Base-by-base conservation (phyloP, 208 protist species). In the Leishmania gerbilli region DNA sequence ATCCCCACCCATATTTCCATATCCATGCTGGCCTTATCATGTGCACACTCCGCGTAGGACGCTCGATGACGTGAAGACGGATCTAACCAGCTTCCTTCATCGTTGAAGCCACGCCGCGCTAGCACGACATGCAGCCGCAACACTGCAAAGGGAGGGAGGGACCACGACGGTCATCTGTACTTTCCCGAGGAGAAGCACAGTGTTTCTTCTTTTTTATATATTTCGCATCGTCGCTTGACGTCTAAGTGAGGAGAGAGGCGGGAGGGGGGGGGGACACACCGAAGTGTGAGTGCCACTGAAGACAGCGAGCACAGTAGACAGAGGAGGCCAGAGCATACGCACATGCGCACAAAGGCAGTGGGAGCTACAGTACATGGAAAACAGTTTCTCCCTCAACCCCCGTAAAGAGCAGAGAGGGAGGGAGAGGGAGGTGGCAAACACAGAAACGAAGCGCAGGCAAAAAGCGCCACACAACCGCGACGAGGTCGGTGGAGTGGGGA, bases 321-420 rank as follows among this genome's bases (percentile, higher is more conserved):
- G 47, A 17, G 27, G 17, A 19, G 45, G 17, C 24, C 7, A n/a
- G 69, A 53, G 27, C 24, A 55, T 71, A 31, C 13, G 40, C 24
- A 49, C 6, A 71, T 11, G 24, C 21, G 17, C 47, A 21, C 69
- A 74, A 13, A 13, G 34, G 8, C 42, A 55, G 69, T 71, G 65
- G 69, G 9, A 8, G 42, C 4, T 76, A 76, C 51, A 64, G 72
- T 76, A 76, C 51, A 76, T 76, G n/a, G 15, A 47, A 47, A 60
- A 45, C 45, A 17, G 7, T 45, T 9, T 2, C 27, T 53, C 45
- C 17, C 11, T 37, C 45, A 11, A 4, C 1, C 69, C 27, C 4
- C 11, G 21, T 11, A 71, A 3, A 24, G 34, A n/a, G 31, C 9
- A 71, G 40, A 31, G 65, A 19, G 27, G 31, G 13, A 68, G 31